A percentile compares a stretch with the other conserved stretches of the same genome.
phyloP scores from a whole-genome alignment of 78 protist species.

The Cavenderia fasciculata region DNA sequence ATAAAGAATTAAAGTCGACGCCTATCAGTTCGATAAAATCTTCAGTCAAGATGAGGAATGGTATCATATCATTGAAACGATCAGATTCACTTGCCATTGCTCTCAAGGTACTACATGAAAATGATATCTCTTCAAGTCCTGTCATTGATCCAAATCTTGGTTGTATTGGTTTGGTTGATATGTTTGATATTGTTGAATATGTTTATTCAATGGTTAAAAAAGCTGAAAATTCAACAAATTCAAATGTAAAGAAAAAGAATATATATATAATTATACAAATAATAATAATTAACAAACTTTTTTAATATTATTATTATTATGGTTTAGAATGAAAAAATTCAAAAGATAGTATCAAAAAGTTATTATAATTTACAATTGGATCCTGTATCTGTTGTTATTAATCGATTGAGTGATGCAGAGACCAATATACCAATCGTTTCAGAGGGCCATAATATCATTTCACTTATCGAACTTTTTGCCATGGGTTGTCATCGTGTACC shows the following conservation, averaged over 20 bases:
- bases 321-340: too few relatives aligned
- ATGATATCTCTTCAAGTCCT: conserved; percentile 21
- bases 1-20: too few relatives aligned
- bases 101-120: background rate
- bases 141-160: conserved; percentile 32
- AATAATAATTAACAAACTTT: too few relatives aligned
- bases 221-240: too few relatives aligned
- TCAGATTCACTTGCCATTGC: conserved; percentile 13
- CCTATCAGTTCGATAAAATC: too few relatives aligned
- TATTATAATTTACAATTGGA: conserved; percentile 8
- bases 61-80: background rate
- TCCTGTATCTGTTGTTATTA: conserved; percentile 15
- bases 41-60: background rate
- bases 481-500: conserved; percentile 34
- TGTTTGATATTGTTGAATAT: conserved; percentile 32
- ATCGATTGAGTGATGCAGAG: background rate
- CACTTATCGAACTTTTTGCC: conserved; percentile 11
- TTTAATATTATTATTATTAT: too few relatives aligned
- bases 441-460: background rate
- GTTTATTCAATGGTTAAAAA: background rate
- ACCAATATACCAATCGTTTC: background rate
- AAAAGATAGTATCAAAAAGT: too few relatives aligned
- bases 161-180: conserved; percentile 27
- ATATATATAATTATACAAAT: too few relatives aligned
- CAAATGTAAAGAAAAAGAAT: too few relatives aligned